Evolutionary conservation across 1,139 yeast species (phyloP).

Genomic region (Lodderomyces theae): DNA sequence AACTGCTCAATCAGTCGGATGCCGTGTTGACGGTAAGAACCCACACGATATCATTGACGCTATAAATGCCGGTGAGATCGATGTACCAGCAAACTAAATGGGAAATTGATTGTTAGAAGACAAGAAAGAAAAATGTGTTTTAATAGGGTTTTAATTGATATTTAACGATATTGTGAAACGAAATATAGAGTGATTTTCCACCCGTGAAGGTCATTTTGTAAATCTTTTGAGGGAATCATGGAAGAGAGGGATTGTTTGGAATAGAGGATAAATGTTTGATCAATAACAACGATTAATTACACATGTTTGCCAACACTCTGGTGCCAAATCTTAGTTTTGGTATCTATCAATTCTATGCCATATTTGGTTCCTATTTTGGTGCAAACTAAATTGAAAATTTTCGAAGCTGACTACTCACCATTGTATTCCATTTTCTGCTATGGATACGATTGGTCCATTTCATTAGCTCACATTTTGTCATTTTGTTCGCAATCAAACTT

Average conservation of each 20-base stretch:
- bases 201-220: constrained; percentile 3
- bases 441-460: constrained; percentile 67
- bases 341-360: constrained; percentile 26
- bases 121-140: constrained; percentile 13
- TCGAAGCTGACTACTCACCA: constrained; percentile 70
- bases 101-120: not conserved
- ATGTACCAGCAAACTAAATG: constrained; percentile 82
- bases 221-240: no score
- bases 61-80: constrained; percentile 97
- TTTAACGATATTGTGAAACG: constrained; percentile 13
- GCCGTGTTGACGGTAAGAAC: constrained; percentile 99
- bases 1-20: constrained; percentile 99
- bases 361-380: constrained; percentile 92
- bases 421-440: constrained; percentile 32
- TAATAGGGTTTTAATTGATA: constrained; percentile 19
- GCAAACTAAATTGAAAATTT: constrained; percentile 75
- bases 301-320: constrained; percentile 92
- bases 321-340: constrained; percentile 56
- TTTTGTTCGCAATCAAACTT: constrained; percentile 6
- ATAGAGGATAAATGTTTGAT: not conserved
- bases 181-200: constrained; percentile 2
- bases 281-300: not conserved
- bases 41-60: constrained; percentile 99
- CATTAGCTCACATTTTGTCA: constrained; percentile 37
- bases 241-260: not conserved